A percentile compares a stretch with the other conserved stretches of the same genome.
These are phyloP conservation scores for Jaltomata sinuosa DNA, from an alignment of 257 asterid species.

Conservation along the genomic window DNA sequence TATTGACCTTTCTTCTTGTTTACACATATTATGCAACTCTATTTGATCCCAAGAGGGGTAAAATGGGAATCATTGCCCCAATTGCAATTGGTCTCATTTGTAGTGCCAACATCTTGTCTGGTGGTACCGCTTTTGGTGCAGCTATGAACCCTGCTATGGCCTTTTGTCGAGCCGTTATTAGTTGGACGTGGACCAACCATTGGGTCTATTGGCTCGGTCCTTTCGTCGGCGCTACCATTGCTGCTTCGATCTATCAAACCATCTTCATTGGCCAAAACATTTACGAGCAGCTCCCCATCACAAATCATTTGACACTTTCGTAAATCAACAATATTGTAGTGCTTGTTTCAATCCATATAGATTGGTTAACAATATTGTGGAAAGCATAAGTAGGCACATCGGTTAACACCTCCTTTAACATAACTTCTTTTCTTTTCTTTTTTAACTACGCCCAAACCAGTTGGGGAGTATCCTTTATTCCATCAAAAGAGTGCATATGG, in stretches of 20 bases:
- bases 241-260: constrained; percentile 47
- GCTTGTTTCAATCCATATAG: too few species aligned
- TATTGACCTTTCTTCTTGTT: constrained; percentile 64
- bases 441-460: too few species aligned
- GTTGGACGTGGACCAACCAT: constrained; percentile 70
- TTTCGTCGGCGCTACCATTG: constrained; percentile 46
- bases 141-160: constrained; percentile 84
- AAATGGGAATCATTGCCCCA: constrained; percentile 63
- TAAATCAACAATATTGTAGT: too few species aligned
- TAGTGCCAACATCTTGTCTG: constrained; percentile 75
- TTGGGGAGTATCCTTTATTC: too few species aligned
- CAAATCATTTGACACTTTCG: too few species aligned
- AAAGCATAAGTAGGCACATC: too few species aligned
- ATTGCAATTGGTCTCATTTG: constrained; percentile 69
- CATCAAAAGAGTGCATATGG: too few species aligned
- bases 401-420: too few species aligned
- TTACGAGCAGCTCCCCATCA: constrained; percentile 47
- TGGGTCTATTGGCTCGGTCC: constrained; percentile 89
- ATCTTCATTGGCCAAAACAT: constrained; percentile 29
- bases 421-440: too few species aligned
- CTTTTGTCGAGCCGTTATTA: constrained; percentile 63
- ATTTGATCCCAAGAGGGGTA: constrained; percentile 67
- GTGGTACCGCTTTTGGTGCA: constrained; percentile 61
- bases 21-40: constrained; percentile 73
- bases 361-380: too few species aligned